Percentiles rank a stretch among this genome's conserved stretches.
These are phyloP conservation scores for Anisodus acutangulus DNA, from an alignment of 257 asterid species.

Conservation along the genomic window DNA sequence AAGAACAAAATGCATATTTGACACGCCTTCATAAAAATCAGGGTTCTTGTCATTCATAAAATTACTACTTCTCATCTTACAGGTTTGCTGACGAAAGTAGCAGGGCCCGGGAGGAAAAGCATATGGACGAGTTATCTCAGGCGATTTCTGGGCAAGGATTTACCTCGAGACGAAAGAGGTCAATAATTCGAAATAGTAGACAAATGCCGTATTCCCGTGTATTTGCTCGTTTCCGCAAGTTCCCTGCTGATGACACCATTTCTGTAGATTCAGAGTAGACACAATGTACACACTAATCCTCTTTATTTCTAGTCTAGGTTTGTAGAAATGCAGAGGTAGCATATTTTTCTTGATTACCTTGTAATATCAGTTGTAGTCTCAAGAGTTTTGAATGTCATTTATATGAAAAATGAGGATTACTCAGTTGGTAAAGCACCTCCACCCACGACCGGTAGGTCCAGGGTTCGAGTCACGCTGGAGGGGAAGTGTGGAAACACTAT, in stretches of 20 bases:
- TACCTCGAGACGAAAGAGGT: constrained; percentile 62
- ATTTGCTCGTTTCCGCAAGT: constrained; percentile 61
- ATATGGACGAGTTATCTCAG: constrained; percentile 54
- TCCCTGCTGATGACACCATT: constrained; percentile 54
- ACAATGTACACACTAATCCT: neutral
- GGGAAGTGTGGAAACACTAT: too few species aligned
- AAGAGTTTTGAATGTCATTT: neutral
- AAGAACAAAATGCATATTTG: neutral
- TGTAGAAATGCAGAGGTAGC: constrained; percentile 6
- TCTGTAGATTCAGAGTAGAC: constrained; percentile 62
- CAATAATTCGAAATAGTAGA: constrained; percentile 44
- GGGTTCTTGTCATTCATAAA: neutral
- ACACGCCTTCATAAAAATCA: neutral
- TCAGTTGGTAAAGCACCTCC: too few species aligned
- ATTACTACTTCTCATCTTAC: constrained; percentile 22
- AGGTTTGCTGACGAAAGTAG: constrained; percentile 61
- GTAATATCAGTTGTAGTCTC: neutral
- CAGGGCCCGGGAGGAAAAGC: constrained; percentile 45
- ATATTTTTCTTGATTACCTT: neutral
- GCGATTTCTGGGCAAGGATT: constrained; percentile 62
- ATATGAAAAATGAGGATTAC: neutral
- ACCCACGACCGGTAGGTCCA: too few species aligned
- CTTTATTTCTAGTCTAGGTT: neutral
- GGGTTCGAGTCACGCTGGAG: too few species aligned
- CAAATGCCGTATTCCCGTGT: constrained; percentile 48